These are phyloP conservation scores for Tolypocladium album DNA, from an alignment of 2,329 filamentous ascomycete species.

Conservation along the genomic window DNA sequence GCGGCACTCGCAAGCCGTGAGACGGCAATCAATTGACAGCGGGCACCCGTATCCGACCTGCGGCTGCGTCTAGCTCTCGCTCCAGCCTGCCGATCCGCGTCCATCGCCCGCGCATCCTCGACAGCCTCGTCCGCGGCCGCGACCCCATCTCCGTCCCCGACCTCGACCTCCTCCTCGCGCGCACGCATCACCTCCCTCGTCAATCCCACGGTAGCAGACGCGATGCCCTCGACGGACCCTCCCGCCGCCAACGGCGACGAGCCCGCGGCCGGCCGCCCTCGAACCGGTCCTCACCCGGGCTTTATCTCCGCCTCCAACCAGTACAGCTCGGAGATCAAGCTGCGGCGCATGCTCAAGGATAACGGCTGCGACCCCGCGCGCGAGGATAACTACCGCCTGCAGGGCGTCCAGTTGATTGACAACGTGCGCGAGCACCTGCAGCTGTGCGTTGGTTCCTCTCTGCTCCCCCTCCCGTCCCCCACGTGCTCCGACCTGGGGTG, in stretches of 20 bases:
- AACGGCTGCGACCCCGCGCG: slow-evolving; percentile 64
- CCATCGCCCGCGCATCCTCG: background rate
- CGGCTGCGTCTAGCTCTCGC: background rate
- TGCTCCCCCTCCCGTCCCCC: background rate
- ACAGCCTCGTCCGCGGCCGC: background rate
- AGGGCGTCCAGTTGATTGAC: slow-evolving; percentile 84
- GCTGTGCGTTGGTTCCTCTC: slow-evolving; percentile 45
- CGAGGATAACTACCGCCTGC: slow-evolving; percentile 71
- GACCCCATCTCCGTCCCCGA: no score
- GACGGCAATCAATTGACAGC: background rate
- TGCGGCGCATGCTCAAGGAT: slow-evolving; percentile 61
- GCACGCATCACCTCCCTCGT: background rate
- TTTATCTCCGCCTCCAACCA: slow-evolving; percentile 44
- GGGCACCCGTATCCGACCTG: background rate
- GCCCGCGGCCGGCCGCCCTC: background rate
- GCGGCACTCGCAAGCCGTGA: background rate
- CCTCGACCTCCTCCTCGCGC: background rate
- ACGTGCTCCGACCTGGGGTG: no score
- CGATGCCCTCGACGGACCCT: background rate
- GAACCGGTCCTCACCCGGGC: slow-evolving; percentile 33
- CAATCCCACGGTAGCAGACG: background rate
- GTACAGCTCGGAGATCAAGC: slow-evolving; percentile 72
- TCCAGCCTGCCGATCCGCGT: background rate
- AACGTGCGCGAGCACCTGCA: slow-evolving; percentile 68
- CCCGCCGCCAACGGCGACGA: slow-evolving; percentile 5